Conservation (phyloP, 192 early-diverging fungal species). For the Spizellomyces sp. region DNA sequence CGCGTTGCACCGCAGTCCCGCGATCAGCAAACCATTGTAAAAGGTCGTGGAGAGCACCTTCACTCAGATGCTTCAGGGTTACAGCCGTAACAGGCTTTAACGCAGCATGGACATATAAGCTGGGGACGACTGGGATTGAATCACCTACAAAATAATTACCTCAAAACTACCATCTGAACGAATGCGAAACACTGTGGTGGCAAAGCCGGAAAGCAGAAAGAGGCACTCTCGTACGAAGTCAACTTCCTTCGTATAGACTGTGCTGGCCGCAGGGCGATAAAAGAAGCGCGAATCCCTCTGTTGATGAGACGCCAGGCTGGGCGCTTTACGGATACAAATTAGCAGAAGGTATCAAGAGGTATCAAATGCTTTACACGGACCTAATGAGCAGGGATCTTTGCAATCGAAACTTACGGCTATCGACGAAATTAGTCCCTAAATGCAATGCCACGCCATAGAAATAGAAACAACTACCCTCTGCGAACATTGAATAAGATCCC, state of each 20-base stretch:
- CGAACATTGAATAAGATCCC: too few relatives aligned
- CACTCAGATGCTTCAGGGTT: slow-evolving; percentile 2
- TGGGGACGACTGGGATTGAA: too few relatives aligned
- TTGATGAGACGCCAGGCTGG: slow-evolving; percentile 1
- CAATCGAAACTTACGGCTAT: neutral
- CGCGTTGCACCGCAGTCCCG: neutral
- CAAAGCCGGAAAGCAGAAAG: slow-evolving; percentile 12
- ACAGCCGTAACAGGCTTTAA: too few relatives aligned
- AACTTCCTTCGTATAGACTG: neutral
- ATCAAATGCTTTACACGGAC: neutral
- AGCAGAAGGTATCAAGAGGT: neutral
- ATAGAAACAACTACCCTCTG: too few relatives aligned
- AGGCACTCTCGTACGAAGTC: slow-evolving; percentile 22
- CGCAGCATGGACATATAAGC: too few relatives aligned
- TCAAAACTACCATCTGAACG: too few relatives aligned
- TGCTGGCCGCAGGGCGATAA: slow-evolving; percentile 3
- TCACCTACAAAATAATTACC: too few relatives aligned
- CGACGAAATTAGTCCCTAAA: neutral
- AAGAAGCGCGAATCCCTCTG: neutral
- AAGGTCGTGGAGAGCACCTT: neutral
- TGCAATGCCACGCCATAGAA: too few relatives aligned
- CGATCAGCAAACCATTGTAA: slow-evolving; percentile 16
- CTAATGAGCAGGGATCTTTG: neutral
- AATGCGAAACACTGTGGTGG: neutral
- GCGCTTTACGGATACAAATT: neutral